A percentile compares a stretch with the other conserved stretches of the same genome.
phyloP scores from a whole-genome alignment of 2,329 filamentous ascomycete genomes.

The Epichloe baconii region DNA sequence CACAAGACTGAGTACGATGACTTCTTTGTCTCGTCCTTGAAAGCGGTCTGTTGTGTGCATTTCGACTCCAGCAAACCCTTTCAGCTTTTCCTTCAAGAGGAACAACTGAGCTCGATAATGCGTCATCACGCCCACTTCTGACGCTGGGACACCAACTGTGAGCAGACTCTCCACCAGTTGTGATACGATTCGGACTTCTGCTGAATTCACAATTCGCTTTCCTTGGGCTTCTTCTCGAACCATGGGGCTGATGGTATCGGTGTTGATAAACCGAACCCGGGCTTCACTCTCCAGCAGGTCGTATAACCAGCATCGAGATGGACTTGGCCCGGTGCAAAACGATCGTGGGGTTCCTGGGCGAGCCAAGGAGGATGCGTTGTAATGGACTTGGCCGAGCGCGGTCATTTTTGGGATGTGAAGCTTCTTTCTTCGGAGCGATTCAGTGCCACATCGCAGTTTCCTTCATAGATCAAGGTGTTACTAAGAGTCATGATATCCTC shows the following conservation, averaged over 20 bases:
- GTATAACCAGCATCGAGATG: constrained; percentile 58
- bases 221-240: constrained; percentile 64
- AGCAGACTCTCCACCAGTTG: constrained; percentile 75
- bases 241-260: constrained; percentile 54
- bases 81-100: constrained; percentile 61
- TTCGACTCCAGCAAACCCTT: constrained; percentile 53
- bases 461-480: constrained; percentile 88
- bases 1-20: constrained; percentile 77
- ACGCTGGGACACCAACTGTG: constrained; percentile 56
- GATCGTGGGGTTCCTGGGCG: constrained; percentile 27
- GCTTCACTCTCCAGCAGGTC: constrained; percentile 55
- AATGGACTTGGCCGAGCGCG: constrained; percentile 46
- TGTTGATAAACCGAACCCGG: constrained; percentile 82
- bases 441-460: constrained; percentile 75
- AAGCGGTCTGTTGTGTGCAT: constrained; percentile 97
- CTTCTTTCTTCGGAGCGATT: constrained; percentile 55
- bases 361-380: constrained; percentile 34
- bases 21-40: constrained; percentile 90
- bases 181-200: constrained; percentile 65
- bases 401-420: constrained; percentile 55
- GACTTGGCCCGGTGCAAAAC: constrained; percentile 42
- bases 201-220: constrained; percentile 74
- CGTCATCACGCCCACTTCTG: constrained; percentile 86
- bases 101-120: constrained; percentile 90
- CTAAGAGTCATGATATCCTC: constrained; percentile 92